Evolutionary conservation across 352 stramenopile species (phyloP).

Genomic region (Phytophthora ohioensis): DNA sequence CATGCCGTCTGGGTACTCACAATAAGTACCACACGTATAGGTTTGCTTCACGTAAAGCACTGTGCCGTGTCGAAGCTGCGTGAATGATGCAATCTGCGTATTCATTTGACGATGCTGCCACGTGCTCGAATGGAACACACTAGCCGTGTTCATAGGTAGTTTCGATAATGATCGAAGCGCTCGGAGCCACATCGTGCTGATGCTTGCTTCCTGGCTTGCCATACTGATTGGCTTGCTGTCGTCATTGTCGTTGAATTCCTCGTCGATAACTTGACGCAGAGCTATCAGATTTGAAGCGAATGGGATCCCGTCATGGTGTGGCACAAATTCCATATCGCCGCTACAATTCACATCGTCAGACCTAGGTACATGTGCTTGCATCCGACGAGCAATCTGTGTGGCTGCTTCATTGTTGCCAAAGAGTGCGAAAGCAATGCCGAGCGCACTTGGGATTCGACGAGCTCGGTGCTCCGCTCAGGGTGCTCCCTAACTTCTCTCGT

Average conservation of each 20-base stretch:
- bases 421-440: constrained; percentile 31
- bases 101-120: constrained; percentile 35
- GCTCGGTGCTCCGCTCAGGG: too few relatives aligned
- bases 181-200: constrained; percentile 33
- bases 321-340: constrained; percentile 10
- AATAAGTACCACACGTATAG: constrained; percentile 12
- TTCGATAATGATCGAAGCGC: constrained; percentile 27
- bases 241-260: constrained; percentile 7
- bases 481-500: too few relatives aligned
- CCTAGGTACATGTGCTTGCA: constrained; percentile 8
- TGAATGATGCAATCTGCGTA: constrained; percentile 32
- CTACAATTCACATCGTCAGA: background rate
- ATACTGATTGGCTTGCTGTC: background rate
- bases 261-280: constrained; percentile 27
- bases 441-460: constrained; percentile 31
- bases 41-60: constrained; percentile 38
- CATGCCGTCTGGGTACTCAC: constrained; percentile 30
- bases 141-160: constrained; percentile 13
- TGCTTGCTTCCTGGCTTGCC: constrained; percentile 4
- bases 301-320: constrained; percentile 18
- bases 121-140: constrained; percentile 15
- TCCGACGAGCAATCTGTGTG: constrained; percentile 15
- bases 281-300: constrained; percentile 32
- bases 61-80: constrained; percentile 34
- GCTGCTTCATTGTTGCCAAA: constrained; percentile 28